Percentiles rank a stretch among this genome's conserved stretches.
Evolutionary conservation across 164 flowering plant species (phyloP).

Genomic region (Chloranthus sessilifolius): DNA sequence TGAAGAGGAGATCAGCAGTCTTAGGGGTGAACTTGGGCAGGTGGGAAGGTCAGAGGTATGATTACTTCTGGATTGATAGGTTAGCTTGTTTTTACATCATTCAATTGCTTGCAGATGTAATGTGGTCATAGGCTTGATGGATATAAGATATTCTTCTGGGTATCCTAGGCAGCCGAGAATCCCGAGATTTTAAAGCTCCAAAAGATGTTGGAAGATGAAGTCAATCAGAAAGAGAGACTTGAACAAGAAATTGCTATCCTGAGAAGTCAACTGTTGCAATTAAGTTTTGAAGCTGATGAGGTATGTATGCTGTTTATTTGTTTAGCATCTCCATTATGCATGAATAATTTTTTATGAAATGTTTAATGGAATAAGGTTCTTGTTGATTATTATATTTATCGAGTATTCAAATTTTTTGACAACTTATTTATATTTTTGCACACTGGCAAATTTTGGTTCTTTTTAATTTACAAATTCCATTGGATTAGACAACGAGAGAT

Average conservation of each 20-base stretch:
- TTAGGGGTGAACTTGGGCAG: slow-evolving; percentile 47
- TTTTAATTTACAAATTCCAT: too few species aligned
- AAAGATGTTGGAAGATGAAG: slow-evolving; percentile 69
- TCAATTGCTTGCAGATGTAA: neutral
- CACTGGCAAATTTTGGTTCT: too few species aligned
- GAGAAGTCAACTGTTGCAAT: slow-evolving; percentile 64
- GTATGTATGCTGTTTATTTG: too few species aligned
- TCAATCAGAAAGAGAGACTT: slow-evolving; percentile 54
- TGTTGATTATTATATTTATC: too few species aligned
- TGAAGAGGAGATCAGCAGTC: slow-evolving; percentile 55
- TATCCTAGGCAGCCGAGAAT: slow-evolving; percentile 61
- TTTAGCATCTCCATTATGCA: too few species aligned
- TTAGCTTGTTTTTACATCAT: slow-evolving; percentile 3
- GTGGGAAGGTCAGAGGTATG: slow-evolving; percentile 64
- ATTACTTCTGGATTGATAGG: neutral
- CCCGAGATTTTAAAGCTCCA: slow-evolving; percentile 59
- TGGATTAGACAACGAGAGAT: slow-evolving; percentile 51
- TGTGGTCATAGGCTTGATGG: too few species aligned
- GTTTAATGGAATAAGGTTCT: too few species aligned
- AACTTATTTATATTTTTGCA: too few species aligned
- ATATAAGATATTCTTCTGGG: too few species aligned
- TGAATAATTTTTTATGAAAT: too few species aligned
- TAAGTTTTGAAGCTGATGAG: slow-evolving; percentile 89
- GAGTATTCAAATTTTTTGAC: too few species aligned
- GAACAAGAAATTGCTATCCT: slow-evolving; percentile 65